Evolutionary conservation across 345 rosid genomes (phyloP).

Genomic region (Mallotus nudiflorus): DNA sequence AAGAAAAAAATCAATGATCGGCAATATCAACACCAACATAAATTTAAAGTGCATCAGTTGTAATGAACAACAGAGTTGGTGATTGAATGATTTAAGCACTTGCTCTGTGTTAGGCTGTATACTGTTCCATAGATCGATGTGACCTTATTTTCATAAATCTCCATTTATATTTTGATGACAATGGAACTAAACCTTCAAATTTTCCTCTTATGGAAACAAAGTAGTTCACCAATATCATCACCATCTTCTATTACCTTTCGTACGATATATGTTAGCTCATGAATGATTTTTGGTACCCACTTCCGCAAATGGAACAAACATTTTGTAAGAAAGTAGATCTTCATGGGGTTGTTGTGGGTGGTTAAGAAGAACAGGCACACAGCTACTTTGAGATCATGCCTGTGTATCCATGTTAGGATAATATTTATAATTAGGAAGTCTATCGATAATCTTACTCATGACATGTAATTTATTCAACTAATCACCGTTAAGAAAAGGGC

Average conservation of each 20-base stretch:
- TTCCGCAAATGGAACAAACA: conserved; percentile 26
- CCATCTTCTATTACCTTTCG: not conserved
- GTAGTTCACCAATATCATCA: conserved; percentile 33
- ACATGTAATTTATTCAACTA: conserved; percentile 5
- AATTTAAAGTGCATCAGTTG: no score
- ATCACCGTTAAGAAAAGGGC: conserved; percentile 1
- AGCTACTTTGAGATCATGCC: not conserved
- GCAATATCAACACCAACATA: no score
- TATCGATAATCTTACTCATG: not conserved
- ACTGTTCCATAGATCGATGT: no score
- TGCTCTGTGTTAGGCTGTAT: no score
- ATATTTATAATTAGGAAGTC: not conserved
- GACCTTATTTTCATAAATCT: no score
- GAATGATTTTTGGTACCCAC: conserved; percentile 2
- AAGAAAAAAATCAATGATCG: no score
- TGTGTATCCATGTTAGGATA: not conserved
- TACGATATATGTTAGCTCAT: not conserved
- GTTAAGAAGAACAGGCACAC: conserved; percentile 29
- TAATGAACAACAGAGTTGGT: no score
- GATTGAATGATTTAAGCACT: no score
- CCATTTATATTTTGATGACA: no score
- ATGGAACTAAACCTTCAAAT: no score
- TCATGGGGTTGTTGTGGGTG: conserved; percentile 29
- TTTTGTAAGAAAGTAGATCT: not conserved
- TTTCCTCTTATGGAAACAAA: no score